phyloP scores from a whole-genome alignment of 2,329 filamentous ascomycete genomes.

The Scopulariopsis brevicaulis region DNA sequence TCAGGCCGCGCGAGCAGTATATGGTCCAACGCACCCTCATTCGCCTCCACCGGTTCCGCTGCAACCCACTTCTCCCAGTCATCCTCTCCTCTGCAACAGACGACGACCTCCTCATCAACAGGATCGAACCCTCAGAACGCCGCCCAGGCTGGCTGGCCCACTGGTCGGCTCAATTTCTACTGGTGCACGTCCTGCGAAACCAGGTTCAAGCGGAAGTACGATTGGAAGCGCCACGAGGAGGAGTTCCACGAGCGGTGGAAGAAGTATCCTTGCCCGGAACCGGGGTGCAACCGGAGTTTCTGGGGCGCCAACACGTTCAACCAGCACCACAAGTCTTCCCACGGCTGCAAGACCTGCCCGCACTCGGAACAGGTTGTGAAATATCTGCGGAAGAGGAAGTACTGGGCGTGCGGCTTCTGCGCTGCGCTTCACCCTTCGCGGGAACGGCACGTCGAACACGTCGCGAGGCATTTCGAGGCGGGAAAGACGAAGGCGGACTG shows the following conservation, averaged over 20 bases:
- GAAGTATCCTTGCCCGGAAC: conserved; percentile 55
- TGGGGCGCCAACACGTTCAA: conserved; percentile 59
- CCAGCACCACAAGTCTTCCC: conserved; percentile 55
- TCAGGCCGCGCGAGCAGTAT: conserved; percentile 32
- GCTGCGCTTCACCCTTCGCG: conserved; percentile 50
- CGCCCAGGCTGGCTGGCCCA: conserved; percentile 7
- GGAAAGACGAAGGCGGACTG: conserved; percentile 53
- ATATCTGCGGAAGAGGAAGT: conserved; percentile 51
- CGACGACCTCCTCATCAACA: conserved; percentile 6
- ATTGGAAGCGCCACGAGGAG: conserved; percentile 60
- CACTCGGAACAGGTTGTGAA: conserved; percentile 53
- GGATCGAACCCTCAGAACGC: not conserved
- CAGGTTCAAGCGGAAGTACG: conserved; percentile 55
- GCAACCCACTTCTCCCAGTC: conserved; percentile 22
- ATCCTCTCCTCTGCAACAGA: conserved; percentile 18
- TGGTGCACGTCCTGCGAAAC: conserved; percentile 51
- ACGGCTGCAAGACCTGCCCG: conserved; percentile 53
- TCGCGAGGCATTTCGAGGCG: conserved; percentile 55
- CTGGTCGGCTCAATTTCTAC: conserved; percentile 30
- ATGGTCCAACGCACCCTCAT: conserved; percentile 23
- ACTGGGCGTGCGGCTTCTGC: conserved; percentile 61
- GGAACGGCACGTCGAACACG: conserved; percentile 57
- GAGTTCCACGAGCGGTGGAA: conserved; percentile 59
- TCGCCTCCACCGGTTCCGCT: conserved; percentile 13
- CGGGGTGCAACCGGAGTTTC: conserved; percentile 53